These are phyloP conservation scores for Cucumis cinereus DNA, from an alignment of 306 rosid species.

Conservation along the genomic window DNA sequence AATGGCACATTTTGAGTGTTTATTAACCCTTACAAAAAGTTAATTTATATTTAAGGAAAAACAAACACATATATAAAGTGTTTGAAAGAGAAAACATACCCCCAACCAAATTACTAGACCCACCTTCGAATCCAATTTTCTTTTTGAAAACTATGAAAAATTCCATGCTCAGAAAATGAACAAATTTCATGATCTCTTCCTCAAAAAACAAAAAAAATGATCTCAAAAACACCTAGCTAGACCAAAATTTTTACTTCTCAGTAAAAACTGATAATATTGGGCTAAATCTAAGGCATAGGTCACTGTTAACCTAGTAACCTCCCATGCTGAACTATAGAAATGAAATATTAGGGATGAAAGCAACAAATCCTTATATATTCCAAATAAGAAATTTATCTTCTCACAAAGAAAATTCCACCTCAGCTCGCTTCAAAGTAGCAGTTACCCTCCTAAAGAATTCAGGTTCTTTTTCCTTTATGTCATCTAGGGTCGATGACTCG, in stretches of 20 bases:
- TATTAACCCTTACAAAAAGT: too few species aligned
- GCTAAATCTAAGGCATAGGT: background rate
- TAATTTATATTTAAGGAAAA: too few species aligned
- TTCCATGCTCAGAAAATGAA: too few species aligned
- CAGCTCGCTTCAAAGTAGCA: conserved; percentile 49
- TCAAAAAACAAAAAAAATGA: too few species aligned
- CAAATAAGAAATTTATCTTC: background rate
- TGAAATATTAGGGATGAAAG: background rate
- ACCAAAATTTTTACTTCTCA: background rate
- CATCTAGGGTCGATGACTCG: conserved; percentile 48
- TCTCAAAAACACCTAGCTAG: too few species aligned
- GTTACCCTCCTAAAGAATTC: conserved; percentile 53
- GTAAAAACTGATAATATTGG: background rate
- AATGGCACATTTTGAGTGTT: too few species aligned
- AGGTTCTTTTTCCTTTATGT: conserved; percentile 55
- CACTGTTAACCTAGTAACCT: background rate
- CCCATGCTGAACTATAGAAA: background rate
- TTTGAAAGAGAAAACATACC: too few species aligned
- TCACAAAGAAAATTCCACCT: conserved; percentile 50
- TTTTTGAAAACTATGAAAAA: too few species aligned
- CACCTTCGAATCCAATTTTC: too few species aligned
- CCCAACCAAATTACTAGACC: too few species aligned
- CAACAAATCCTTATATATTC: background rate
- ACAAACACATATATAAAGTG: too few species aligned
- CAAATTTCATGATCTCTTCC: too few species aligned